Evolutionary conservation across 2,329 filamentous ascomycete genomes (phyloP).

Genomic region (Ophiosphaerella korrae): DNA sequence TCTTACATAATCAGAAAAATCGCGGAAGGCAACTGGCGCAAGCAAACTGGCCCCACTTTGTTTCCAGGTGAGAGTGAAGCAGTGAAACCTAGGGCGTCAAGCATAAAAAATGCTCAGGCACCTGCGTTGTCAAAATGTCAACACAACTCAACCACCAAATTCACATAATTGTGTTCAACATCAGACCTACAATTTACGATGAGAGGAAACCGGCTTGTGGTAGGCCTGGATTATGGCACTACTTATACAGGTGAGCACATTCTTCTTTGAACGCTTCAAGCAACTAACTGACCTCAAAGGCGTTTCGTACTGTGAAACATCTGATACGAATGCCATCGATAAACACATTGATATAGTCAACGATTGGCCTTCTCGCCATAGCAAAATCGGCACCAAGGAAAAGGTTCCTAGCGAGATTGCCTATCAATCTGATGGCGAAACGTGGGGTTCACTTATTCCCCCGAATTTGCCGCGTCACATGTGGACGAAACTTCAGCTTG

Average conservation of each 20-base stretch:
- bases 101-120: no score
- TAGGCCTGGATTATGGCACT: conserved; percentile 30
- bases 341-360: conserved; percentile 26
- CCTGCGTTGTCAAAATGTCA: no score
- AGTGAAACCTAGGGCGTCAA: no score
- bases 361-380: conserved; percentile 25
- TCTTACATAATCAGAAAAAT: no score
- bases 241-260: conserved; percentile 23
- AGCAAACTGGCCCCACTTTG: no score
- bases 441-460: conserved; percentile 5
- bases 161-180: no score
- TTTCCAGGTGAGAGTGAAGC: no score
- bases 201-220: conserved; percentile 4
- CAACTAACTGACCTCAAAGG: conserved; percentile 13
- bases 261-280: neutral
- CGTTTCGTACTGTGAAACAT: conserved; percentile 32
- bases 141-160: no score
- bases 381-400: conserved; percentile 25
- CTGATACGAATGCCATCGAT: conserved; percentile 6
- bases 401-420: conserved; percentile 32
- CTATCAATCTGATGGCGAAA: neutral
- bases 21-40: no score
- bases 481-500: conserved; percentile 37
- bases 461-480: conserved; percentile 25
- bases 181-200: neutral